phyloP scores from a whole-genome alignment of 176 grass and related monocot species.

The Aegilops tauschii region DNA sequence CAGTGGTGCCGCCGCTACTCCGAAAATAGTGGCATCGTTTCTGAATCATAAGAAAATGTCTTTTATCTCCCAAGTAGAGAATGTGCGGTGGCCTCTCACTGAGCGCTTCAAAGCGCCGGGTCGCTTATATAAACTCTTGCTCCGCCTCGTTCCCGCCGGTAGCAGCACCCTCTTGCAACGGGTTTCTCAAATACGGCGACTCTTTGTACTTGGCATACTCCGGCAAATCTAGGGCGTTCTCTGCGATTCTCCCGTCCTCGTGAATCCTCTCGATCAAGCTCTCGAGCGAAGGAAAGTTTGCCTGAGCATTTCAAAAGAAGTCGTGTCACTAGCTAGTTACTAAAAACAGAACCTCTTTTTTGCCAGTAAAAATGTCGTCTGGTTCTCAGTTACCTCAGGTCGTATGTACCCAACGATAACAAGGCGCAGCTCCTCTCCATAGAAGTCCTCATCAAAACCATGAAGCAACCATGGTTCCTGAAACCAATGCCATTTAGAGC shows the following conservation, averaged over 20 bases:
- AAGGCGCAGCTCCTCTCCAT: constrained; percentile 89
- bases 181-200: constrained; percentile 55
- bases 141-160: not conserved
- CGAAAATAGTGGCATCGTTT: not conserved
- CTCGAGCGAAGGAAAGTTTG: constrained; percentile 82
- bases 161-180: constrained; percentile 36
- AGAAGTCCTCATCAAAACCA: constrained; percentile 81
- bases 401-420: constrained; percentile 91
- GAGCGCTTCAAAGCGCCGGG: not conserved
- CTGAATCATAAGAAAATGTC: not conserved
- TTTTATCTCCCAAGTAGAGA: not conserved
- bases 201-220: constrained; percentile 67
- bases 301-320: constrained; percentile 43
- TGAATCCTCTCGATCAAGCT: constrained; percentile 95
- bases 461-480: constrained; percentile 99
- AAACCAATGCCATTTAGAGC: constrained; percentile 21
- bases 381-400: constrained; percentile 57
- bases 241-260: constrained; percentile 83
- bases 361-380: not conserved
- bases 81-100: not conserved
- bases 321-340: not conserved
- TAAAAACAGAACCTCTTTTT: not conserved
- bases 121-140: constrained; percentile 25
- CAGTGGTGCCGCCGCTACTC: not conserved
- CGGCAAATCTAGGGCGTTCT: constrained; percentile 73